Conservation (phyloP, 345 rosid genomes). For the Eucalyptus pumila region DNA sequence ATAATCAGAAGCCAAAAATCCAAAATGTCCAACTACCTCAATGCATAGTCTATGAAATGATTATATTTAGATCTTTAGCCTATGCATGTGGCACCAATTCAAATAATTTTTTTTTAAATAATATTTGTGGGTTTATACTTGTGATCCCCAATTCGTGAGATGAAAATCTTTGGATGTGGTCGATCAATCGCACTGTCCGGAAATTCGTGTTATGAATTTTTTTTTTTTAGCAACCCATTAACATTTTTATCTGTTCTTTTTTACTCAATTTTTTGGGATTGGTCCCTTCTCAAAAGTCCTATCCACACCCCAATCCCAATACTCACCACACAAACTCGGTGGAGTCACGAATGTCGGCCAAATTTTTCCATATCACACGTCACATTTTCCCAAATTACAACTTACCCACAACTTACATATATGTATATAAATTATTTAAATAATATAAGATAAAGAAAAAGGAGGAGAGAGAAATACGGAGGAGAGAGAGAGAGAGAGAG, state of each 20-base stretch:
- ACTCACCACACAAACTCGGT: not conserved
- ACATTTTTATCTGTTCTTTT: not conserved
- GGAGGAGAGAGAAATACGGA: not conserved
- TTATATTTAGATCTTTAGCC: not conserved
- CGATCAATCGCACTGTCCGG: rapidly evolving
- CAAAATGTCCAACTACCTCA: rapidly evolving
- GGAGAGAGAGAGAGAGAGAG: not conserved
- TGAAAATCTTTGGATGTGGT: too few relatives aligned
- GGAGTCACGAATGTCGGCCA: not conserved
- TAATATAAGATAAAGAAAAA: not conserved
- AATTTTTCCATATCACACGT: not conserved
- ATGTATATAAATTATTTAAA: not conserved
- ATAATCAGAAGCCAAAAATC: rapidly evolving
- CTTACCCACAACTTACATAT: not conserved
- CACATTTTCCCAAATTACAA: not conserved
- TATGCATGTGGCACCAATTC: not conserved
- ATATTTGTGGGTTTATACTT: not conserved
- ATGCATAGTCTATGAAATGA: rapidly evolving
- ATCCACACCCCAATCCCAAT: not conserved
- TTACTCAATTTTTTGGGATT: not conserved
- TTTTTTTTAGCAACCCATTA: not conserved
- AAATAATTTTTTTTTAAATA: too few relatives aligned
- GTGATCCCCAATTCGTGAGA: rapidly evolving
- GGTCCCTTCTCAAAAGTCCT: not conserved
- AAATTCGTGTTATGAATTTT: not conserved